Evolutionary conservation across 1,284 basidiomycete genomes (phyloP), one percentile per base, ranked within the genome.

Genomic region (Marasmius sp.): DNA sequence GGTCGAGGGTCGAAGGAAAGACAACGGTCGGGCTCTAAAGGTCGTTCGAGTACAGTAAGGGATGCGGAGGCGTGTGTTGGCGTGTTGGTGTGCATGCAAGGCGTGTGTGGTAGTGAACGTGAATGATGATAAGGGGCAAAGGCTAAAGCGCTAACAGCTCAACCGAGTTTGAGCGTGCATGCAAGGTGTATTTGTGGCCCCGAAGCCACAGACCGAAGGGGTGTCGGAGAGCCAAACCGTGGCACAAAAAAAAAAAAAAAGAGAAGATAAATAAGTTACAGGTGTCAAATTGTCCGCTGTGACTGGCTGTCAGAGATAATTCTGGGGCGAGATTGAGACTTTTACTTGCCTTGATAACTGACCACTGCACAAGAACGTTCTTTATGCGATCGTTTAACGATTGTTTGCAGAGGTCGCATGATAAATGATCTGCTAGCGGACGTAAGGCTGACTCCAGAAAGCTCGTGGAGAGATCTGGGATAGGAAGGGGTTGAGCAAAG

Each of bases 361-460:
- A 88, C 91, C 91, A 93, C 69, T 92, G 88, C 20, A 87, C 74
- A 49, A 91, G 76, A 48, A 93, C 78, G 61, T 82, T 82, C 72
- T 85, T 87, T 57, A 92, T 83, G 36, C 91, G 83, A 47, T 89
- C 86, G 57, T 80, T 75, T 20, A 93, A 79, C 2, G 82, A 75
- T 58, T 75, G 70, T 65, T 83, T 83, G 71, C 91, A 93, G 34
- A 85, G 77, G 27, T 86, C 82, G 67, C 87, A 89, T 22, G 77
- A 74, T 12, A 89, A 70, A 65, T 85, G 85, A 39, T 86, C 85
- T 47, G 79, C 79, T 34, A 88, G 71, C 2, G 86, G 86, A 20
- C 77, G 76, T 20, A 88, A 75, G 27, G 87, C 83, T 6, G 82
- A 84, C 68, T 89, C 87, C 73, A 88, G 82, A 1, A 81, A 76